Base-by-base conservation (phyloP, 2,329 filamentous ascomycete species). In the Arthrobotrys megalospora region DNA sequence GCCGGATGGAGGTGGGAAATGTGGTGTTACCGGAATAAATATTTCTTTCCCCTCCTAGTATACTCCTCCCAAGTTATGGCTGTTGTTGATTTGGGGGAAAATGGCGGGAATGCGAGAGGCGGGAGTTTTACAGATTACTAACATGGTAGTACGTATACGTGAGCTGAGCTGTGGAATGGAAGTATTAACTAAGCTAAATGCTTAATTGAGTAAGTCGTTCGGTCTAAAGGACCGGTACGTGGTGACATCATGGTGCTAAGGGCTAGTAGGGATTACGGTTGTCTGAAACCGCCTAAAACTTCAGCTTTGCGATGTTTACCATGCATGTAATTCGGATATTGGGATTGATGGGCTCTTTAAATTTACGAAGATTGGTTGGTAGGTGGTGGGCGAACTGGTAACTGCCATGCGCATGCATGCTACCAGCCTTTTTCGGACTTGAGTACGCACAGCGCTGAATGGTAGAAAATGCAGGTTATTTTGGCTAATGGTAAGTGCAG, bases 61-160 rank as follows among this genome's bases (percentile, higher is more conserved):
- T n/a, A n/a, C 24, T 28, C 24, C 24, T 28, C 24, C 24, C 24
- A 28, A 28, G 5, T 2, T 28, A 28, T 28, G 24, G 24, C 2
- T 28, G 24, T 28, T 28, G n/a, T n/a, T n/a, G n/a, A 38, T 3
- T 38, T 45, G 41, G 11, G 11, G 41, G 6, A 16, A n/a, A n/a
- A n/a, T n/a, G n/a, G 11, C 12, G 8, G 34, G 34, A 41, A 58
- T 58, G 34, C 16, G 52, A 32, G 52, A 58, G 52, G 52, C 32
- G 52, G 52, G 52, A 38, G 52, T 38, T 21, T 45, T 52, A 36
- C 21, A 24, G 32, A 58, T 41, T 58, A 24, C 21, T 52, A 52
- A 32, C 11, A 52, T n/a, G 48, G 48, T 32, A 14, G 11, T 48
- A 21, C 7, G n/a, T 48, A 10, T 38, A 38, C 36, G 6, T 12